phyloP scores from a whole-genome alignment of 2,329 filamentous ascomycete genomes.

The Cercospora janseana region DNA sequence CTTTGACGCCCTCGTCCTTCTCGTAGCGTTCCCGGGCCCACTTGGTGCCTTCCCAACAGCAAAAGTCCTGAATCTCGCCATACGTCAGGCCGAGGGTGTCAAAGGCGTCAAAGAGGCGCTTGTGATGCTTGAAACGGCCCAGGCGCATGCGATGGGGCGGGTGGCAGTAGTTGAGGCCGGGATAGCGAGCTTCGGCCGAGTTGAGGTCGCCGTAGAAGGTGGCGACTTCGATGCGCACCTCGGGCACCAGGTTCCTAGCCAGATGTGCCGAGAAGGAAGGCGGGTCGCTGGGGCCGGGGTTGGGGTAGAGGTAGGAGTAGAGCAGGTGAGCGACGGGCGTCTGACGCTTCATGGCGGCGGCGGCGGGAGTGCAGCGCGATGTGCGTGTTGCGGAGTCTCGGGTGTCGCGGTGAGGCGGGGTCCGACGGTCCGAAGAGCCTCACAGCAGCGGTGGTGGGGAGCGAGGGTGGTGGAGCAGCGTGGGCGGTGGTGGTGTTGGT shows the following conservation, averaged over 20 bases:
- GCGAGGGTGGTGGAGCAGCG: too few relatives aligned
- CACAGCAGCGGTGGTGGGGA: too few relatives aligned
- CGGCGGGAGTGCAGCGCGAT: not conserved
- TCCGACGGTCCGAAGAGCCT: too few relatives aligned
- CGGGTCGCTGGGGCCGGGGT: conserved; percentile 65
- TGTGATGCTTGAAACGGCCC: conserved; percentile 72
- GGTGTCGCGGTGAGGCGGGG: too few relatives aligned
- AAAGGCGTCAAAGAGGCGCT: conserved; percentile 72
- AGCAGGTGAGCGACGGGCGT: conserved; percentile 68
- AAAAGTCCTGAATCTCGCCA: conserved; percentile 67
- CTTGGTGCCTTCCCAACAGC: conserved; percentile 78
- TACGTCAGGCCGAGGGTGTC: conserved; percentile 67
- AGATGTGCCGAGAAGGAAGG: conserved; percentile 69
- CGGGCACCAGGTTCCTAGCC: conserved; percentile 67
- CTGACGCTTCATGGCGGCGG: conserved; percentile 63
- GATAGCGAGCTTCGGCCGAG: conserved; percentile 77
- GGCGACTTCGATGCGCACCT: conserved; percentile 75
- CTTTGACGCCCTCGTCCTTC: conserved; percentile 67
- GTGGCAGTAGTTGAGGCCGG: conserved; percentile 74
- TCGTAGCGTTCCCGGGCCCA: conserved; percentile 82
- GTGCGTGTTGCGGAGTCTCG: too few relatives aligned
- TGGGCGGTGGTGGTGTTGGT: too few relatives aligned
- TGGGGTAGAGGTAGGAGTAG: conserved; percentile 71
- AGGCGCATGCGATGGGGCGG: conserved; percentile 73
- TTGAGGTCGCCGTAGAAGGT: conserved; percentile 77